Conservation (phyloP, 2,329 filamentous ascomycete species). For the Hymenoscyphus repandus region DNA sequence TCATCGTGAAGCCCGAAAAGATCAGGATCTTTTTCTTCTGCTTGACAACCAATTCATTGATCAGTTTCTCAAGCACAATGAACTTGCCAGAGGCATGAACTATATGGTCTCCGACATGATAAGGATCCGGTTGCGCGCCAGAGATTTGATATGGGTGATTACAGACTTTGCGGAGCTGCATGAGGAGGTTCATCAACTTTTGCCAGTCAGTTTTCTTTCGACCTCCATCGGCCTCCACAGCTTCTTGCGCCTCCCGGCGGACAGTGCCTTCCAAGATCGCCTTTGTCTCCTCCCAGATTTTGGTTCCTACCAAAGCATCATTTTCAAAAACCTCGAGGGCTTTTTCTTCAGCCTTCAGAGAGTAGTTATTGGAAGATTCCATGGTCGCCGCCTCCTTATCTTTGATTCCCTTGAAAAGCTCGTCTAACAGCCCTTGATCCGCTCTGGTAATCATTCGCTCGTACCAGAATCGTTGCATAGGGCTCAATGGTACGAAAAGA, state of each 20-base stretch:
- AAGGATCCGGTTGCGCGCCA: slow-evolving; percentile 47
- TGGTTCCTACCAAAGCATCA: slow-evolving; percentile 26
- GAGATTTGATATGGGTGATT: slow-evolving; percentile 69
- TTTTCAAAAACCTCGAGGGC: slow-evolving; percentile 33
- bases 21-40: slow-evolving; percentile 81
- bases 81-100: slow-evolving; percentile 89
- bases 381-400: slow-evolving; percentile 17
- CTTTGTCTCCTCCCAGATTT: slow-evolving; percentile 42
- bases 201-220: slow-evolving; percentile 38
- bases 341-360: slow-evolving; percentile 30
- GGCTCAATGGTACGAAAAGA: slow-evolving; percentile 51
- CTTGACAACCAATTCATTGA: slow-evolving; percentile 67
- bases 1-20: slow-evolving; percentile 90
- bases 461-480: slow-evolving; percentile 55
- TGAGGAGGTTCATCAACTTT: slow-evolving; percentile 80
- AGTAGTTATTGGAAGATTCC: neutral
- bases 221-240: slow-evolving; percentile 13
- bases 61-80: slow-evolving; percentile 72
- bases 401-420: slow-evolving; percentile 42
- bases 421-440: slow-evolving; percentile 44
- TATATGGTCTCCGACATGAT: slow-evolving; percentile 67
- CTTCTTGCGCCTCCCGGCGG: slow-evolving; percentile 26
- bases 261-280: slow-evolving; percentile 39
- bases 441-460: slow-evolving; percentile 49
- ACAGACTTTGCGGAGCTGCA: slow-evolving; percentile 89